A percentile compares a stretch with the other conserved stretches of the same genome.
These are phyloP conservation scores for Teratosphaeria destructans DNA, from an alignment of 2,329 filamentous ascomycete species.

Conservation along the genomic window DNA sequence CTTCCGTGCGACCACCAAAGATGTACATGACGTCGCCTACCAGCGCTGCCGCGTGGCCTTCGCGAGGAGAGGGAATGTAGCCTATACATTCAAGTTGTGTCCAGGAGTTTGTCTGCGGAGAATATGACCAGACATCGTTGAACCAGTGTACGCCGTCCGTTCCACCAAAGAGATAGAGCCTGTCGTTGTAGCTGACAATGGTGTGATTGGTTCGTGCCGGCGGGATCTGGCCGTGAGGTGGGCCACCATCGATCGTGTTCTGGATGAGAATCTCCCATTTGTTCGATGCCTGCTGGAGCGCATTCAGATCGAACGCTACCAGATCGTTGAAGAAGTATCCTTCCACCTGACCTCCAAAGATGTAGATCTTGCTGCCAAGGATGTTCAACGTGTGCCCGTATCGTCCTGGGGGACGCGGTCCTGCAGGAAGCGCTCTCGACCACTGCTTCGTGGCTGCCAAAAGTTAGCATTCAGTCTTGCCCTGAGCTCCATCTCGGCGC, in stretches of 20 bases:
- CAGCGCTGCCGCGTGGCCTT: slow-evolving; percentile 86
- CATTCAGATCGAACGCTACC: slow-evolving; percentile 89
- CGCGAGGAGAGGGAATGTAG: slow-evolving; percentile 85
- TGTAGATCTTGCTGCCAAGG: slow-evolving; percentile 89
- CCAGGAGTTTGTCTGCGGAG: slow-evolving; percentile 75
- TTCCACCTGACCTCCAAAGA: slow-evolving; percentile 95
- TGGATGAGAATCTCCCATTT: slow-evolving; percentile 88
- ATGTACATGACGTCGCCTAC: slow-evolving; percentile 99
- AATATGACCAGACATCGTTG: slow-evolving; percentile 97
- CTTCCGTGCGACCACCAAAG: slow-evolving; percentile 90
- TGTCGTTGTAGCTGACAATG: slow-evolving; percentile 83
- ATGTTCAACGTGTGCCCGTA: slow-evolving; percentile 97
- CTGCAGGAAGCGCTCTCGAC: slow-evolving; percentile 85
- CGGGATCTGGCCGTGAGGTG: slow-evolving; percentile 57
- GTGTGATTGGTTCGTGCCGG: slow-evolving; percentile 92
- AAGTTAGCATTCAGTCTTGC: slow-evolving; percentile 19
- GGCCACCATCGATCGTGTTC: slow-evolving; percentile 55
- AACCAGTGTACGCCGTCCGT: slow-evolving; percentile 97
- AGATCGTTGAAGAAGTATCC: slow-evolving; percentile 98
- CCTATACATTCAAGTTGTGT: slow-evolving; percentile 88
- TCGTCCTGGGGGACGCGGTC: slow-evolving; percentile 73
- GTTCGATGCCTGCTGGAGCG: slow-evolving; percentile 80
- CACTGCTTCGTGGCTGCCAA: slow-evolving; percentile 82
- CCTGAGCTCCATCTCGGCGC: neutral
- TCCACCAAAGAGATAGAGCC: slow-evolving; percentile 92